A percentile compares a stretch with the other conserved stretches of the same genome.
Conservation (phyloP, 2,329 filamentous ascomycete species). For the Microsporum ferrugineum region DNA sequence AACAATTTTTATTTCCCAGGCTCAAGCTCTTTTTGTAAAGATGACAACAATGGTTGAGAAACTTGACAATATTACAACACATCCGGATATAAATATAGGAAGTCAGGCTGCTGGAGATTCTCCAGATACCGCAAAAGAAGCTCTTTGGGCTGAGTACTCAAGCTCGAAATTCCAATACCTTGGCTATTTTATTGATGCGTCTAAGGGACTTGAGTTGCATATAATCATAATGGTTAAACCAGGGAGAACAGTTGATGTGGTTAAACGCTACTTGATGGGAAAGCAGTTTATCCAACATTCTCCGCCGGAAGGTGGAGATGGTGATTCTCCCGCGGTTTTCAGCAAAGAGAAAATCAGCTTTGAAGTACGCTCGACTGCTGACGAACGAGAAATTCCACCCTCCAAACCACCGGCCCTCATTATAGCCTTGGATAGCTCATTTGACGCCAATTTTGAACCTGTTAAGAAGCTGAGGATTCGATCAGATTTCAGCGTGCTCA, state of each 20-base stretch:
- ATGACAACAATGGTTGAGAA: conserved; percentile 27
- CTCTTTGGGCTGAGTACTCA: conserved; percentile 37
- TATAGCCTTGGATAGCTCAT: conserved; percentile 35
- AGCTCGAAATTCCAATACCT: conserved; percentile 38
- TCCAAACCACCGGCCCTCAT: conserved; percentile 30
- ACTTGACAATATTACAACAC: conserved; percentile 34
- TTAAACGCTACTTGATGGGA: conserved; percentile 34
- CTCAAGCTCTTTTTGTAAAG: conserved; percentile 18
- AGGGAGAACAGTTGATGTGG: conserved; percentile 26
- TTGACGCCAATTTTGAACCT: conserved; percentile 28
- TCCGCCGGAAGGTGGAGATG: conserved; percentile 17
- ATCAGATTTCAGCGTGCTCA: conserved; percentile 21
- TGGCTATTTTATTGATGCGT: conserved; percentile 31
- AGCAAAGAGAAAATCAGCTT: conserved; percentile 27
- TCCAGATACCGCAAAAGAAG: conserved; percentile 27
- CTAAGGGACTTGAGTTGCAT: conserved; percentile 27
- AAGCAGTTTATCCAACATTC: conserved; percentile 17
- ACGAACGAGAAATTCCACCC: conserved; percentile 22
- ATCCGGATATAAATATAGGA: conserved; percentile 35
- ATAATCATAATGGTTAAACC: conserved; percentile 30
- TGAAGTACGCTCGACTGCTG: conserved; percentile 24
- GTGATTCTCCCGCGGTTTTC: conserved; percentile 27
- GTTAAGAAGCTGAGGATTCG: conserved; percentile 7
- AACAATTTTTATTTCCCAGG: conserved; percentile 11
- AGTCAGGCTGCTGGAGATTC: conserved; percentile 27